Conservation (phyloP, 768 basidiomycete species). For the Boletus insuetus region DNA sequence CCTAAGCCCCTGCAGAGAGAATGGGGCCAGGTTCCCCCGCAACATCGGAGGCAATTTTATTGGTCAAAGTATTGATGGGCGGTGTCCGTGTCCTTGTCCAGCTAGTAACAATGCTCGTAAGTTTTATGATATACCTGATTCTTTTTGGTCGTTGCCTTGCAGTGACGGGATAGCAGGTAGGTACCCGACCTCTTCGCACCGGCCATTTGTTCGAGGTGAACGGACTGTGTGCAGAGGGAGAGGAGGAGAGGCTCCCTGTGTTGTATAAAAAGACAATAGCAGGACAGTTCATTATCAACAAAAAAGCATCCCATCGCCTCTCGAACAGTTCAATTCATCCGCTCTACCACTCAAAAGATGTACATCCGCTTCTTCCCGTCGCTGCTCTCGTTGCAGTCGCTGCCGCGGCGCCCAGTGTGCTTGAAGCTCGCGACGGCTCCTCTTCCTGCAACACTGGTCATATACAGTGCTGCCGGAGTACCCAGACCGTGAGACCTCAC, state of each 20-base stretch:
- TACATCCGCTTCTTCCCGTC: slow-evolving; percentile 5
- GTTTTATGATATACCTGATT: background rate
- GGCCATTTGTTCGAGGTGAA: background rate
- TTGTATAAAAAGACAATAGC: slow-evolving; percentile 11
- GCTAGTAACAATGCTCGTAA: background rate
- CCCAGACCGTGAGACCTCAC: background rate
- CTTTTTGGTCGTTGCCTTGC: background rate
- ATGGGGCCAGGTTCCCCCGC: background rate
- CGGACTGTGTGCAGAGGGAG: background rate
- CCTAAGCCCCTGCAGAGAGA: background rate
- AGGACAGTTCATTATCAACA: background rate
- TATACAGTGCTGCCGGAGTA: slow-evolving; percentile 4
- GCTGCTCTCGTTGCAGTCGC: slow-evolving; percentile 7
- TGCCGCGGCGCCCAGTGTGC: slow-evolving; percentile 2
- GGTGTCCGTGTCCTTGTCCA: background rate
- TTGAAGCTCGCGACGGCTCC: background rate
- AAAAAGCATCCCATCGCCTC: background rate
- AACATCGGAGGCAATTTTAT: no score
- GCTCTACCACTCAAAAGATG: slow-evolving; percentile 2
- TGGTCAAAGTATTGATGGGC: background rate
- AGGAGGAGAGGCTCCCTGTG: no score
- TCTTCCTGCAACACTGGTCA: slow-evolving; percentile 9
- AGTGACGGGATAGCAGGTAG: background rate
- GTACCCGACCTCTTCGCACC: background rate
- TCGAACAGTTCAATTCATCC: background rate